Evolutionary conservation across 1,139 yeast genomes (phyloP), one percentile per base, ranked within the genome.

Genomic region (Lodderomyces margitis): DNA sequence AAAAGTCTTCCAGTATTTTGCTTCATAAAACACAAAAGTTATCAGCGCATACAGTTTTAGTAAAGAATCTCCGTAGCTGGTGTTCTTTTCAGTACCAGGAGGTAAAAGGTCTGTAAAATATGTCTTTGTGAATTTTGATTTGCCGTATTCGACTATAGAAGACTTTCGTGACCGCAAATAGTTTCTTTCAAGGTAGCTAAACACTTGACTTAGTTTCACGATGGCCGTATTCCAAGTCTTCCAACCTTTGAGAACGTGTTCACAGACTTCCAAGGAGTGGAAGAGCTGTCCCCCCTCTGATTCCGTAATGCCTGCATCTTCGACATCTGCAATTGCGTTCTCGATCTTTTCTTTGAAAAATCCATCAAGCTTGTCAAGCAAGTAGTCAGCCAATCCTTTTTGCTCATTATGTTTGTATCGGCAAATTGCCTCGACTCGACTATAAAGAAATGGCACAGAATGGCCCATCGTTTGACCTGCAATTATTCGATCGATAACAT

Each of bases 131-230:
- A 28, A 28, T 28, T 28, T 28, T 15, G 17, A 3, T 9, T 28
- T 19, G 5, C 32, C 32, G 19, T 28, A 28, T 7, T 14, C 7
- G 19, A 8, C n/a, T 4, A 28, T 28, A 15, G 32, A 28, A 15
- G 32, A 28, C 19, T 28, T 15, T 28, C 32, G 32, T 28, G 19
- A 21, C 37, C 58, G 50, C 20, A 70, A 53, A 44, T 70, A 70
- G 8, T 58, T 55, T 21, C 66, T 47, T 48, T 70, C 75, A 40
- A 70, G 51, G 45, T 64, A 69, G 6, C 67, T 46, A 43, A 68
- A 70, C 9, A 70, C 41, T 42, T 61, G 65, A 36, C 59, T 52
- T 27, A 70, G 49, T 8, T 54, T 37, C 15, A 47, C 42, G 12
- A 69, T 48, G 36, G 56, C 58, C 1, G 41, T 14, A 30, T 56